Evolutionary conservation across 495 filamentous ascomycete genomes (phyloP).

Genomic region (Talaromyces adpressus): DNA sequence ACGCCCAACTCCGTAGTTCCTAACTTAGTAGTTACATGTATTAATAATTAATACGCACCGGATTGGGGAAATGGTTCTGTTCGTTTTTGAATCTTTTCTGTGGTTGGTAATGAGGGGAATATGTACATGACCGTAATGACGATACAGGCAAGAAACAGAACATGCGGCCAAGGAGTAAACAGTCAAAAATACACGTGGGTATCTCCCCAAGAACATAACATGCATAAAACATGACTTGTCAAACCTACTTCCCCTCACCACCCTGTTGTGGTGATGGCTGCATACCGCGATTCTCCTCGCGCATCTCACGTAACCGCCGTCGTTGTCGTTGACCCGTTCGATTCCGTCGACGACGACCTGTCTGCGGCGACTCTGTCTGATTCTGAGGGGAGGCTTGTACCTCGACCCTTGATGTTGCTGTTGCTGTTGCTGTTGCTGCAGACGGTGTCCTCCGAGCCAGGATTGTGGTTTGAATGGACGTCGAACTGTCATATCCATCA

Average conservation of each 20-base stretch:
- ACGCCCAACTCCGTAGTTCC: too few relatives aligned
- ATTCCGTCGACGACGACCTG: neutral
- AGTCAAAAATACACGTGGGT: neutral
- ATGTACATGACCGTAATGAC: neutral
- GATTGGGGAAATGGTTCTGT: neutral
- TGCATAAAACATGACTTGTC: neutral
- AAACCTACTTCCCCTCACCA: neutral
- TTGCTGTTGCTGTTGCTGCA: neutral
- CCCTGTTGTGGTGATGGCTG: neutral
- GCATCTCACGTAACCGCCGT: neutral
- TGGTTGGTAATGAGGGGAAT: neutral
- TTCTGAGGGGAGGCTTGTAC: neutral
- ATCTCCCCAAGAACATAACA: neutral
- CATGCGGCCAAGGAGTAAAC: too few relatives aligned
- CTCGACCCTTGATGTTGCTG: neutral
- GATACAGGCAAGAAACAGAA: neutral
- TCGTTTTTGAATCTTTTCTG: neutral
- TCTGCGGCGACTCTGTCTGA: neutral
- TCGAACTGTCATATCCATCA: neutral
- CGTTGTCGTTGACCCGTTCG: constrained; percentile 1
- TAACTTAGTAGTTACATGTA: too few relatives aligned
- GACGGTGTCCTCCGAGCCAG: neutral
- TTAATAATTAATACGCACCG: neutral
- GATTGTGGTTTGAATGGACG: neutral
- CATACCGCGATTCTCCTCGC: neutral